Percentiles rank a stretch among this genome's conserved stretches.
Evolutionary conservation across 352 stramenopile species (phyloP).

Genomic region (Pythium sukuiense): DNA sequence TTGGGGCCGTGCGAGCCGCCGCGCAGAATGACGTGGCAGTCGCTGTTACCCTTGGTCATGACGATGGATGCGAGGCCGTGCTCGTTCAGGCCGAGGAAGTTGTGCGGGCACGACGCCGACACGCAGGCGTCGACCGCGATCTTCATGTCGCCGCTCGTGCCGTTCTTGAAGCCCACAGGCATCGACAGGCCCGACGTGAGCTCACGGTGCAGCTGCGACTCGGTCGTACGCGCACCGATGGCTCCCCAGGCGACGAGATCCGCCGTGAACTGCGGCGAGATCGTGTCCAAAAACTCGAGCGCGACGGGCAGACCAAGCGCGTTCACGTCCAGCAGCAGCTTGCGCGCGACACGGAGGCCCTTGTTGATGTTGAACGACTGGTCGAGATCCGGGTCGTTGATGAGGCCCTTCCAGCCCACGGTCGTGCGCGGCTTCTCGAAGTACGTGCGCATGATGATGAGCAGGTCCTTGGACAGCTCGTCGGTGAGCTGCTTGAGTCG

Average conservation of each 20-base stretch:
- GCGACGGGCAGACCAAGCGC: conserved; percentile 70
- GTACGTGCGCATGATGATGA: conserved; percentile 88
- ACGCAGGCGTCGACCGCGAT: conserved; percentile 78
- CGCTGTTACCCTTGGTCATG: conserved; percentile 80
- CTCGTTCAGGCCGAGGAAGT: conserved; percentile 81
- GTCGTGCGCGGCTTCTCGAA: conserved; percentile 88
- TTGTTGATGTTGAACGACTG: conserved; percentile 90
- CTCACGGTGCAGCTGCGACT: conserved; percentile 82
- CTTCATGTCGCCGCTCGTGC: conserved; percentile 77
- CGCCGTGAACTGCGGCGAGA: conserved; percentile 77
- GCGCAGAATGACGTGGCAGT: conserved; percentile 85
- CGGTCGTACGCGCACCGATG: conserved; percentile 82
- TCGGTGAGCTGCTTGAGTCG: conserved; percentile 56
- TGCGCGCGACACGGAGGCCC: conserved; percentile 77
- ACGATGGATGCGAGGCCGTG: conserved; percentile 84
- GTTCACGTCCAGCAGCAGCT: conserved; percentile 85
- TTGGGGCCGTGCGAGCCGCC: conserved; percentile 78
- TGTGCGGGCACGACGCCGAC: conserved; percentile 70
- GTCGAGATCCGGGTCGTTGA: conserved; percentile 84
- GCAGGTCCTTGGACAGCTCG: conserved; percentile 59
- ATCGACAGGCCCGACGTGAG: conserved; percentile 80
- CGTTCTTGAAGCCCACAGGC: conserved; percentile 87
- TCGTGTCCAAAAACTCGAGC: conserved; percentile 83
- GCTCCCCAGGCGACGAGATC: conserved; percentile 82
- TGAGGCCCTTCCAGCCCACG: conserved; percentile 83